These are phyloP conservation scores for Zygosaccharomyces bisporus DNA, from an alignment of 805 yeast species.

Conservation along the genomic window DNA sequence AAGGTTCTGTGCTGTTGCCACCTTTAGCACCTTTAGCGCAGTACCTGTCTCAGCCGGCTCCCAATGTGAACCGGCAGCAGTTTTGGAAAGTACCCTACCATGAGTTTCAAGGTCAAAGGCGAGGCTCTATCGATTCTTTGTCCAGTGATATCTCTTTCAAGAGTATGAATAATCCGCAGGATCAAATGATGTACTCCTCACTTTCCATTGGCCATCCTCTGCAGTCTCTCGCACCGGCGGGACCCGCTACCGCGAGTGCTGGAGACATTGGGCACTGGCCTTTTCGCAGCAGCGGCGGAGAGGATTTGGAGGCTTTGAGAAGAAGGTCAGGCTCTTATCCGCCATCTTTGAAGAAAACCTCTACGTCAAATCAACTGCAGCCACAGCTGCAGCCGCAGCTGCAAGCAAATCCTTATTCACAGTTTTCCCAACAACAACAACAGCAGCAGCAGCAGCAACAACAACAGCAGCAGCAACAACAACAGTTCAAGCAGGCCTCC, in stretches of 20 bases:
- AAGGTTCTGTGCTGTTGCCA: slow-evolving; percentile 29
- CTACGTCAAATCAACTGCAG: slow-evolving; percentile 21
- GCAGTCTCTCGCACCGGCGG: slow-evolving; percentile 8
- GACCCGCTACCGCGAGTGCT: neutral
- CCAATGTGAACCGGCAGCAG: slow-evolving; percentile 27
- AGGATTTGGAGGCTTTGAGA: slow-evolving; percentile 19
- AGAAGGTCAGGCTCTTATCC: slow-evolving; percentile 32
- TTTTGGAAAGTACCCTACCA: slow-evolving; percentile 39
- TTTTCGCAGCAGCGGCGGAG: slow-evolving; percentile 4
- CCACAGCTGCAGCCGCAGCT: slow-evolving; percentile 15
- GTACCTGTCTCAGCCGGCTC: slow-evolving; percentile 24
- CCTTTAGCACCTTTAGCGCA: slow-evolving; percentile 34
- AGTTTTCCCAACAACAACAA: slow-evolving; percentile 25
- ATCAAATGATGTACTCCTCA: slow-evolving; percentile 20
- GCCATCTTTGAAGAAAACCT: slow-evolving; percentile 24
- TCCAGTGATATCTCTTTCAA: slow-evolving; percentile 31
- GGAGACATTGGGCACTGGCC: slow-evolving; percentile 1
- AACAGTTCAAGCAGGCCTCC: slow-evolving; percentile 8
- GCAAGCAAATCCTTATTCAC: slow-evolving; percentile 27
- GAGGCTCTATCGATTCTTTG: slow-evolving; percentile 34
- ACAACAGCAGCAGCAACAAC: slow-evolving; percentile 14
- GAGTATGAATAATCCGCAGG: slow-evolving; percentile 17
- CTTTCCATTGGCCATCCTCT: slow-evolving; percentile 10
- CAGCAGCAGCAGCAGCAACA: slow-evolving; percentile 8
- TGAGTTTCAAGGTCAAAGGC: slow-evolving; percentile 31